Conservation (phyloP, 1,139 yeast species). For the Blastobotrys ciferrii region DNA sequence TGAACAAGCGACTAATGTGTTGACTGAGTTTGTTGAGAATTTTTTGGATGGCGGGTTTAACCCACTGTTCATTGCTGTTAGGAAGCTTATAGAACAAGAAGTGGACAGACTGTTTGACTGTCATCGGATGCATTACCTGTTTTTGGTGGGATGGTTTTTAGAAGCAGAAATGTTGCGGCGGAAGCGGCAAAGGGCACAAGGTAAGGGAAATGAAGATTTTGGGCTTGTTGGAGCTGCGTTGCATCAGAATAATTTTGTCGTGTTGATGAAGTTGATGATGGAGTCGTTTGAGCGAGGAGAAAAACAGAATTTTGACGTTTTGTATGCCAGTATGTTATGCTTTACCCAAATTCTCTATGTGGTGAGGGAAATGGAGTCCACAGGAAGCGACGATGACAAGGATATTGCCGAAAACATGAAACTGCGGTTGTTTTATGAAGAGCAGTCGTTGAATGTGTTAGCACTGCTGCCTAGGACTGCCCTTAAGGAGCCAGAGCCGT, state of each 20-base stretch:
- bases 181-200: slow-evolving; percentile 7
- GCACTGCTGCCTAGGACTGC: slow-evolving; percentile 65
- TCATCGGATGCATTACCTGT: slow-evolving; percentile 52
- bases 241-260: slow-evolving; percentile 61
- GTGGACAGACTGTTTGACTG: slow-evolving; percentile 34
- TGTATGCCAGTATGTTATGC: slow-evolving; percentile 71
- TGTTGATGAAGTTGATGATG: slow-evolving; percentile 57
- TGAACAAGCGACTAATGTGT: slow-evolving; percentile 35
- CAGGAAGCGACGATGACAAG: slow-evolving; percentile 40
- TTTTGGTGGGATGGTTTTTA: slow-evolving; percentile 71
- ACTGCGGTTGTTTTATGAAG: slow-evolving; percentile 61
- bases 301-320: slow-evolving; percentile 30
- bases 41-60: slow-evolving; percentile 78
- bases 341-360: slow-evolving; percentile 63
- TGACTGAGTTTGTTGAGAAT: slow-evolving; percentile 51
- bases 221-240: slow-evolving; percentile 68
- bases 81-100: slow-evolving; percentile 51
- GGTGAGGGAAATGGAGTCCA: slow-evolving; percentile 49
- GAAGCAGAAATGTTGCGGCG: slow-evolving; percentile 33
- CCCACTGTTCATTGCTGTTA: slow-evolving; percentile 53
- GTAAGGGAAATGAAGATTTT: slow-evolving; percentile 33
- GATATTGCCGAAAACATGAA: slow-evolving; percentile 52
- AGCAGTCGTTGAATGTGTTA: slow-evolving; percentile 58
- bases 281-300: slow-evolving; percentile 48
- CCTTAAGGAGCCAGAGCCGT: slow-evolving; percentile 61